Evolutionary conservation across 441 rosid species (phyloP).

Genomic region (Breynia disticha): DNA sequence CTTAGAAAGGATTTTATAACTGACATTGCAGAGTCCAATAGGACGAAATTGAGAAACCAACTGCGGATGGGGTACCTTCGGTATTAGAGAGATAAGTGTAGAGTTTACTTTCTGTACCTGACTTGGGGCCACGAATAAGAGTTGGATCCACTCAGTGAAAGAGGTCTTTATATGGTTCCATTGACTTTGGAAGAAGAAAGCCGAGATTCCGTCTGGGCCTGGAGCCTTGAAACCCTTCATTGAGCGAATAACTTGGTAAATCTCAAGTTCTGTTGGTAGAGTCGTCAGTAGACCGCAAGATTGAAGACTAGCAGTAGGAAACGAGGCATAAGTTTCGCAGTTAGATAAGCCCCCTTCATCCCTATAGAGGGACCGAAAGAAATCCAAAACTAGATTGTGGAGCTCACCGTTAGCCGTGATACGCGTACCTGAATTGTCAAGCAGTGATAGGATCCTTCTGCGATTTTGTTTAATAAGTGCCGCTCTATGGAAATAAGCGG

Average conservation of each 20-base stretch:
- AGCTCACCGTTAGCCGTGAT: neutral
- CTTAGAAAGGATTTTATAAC: too few relatives aligned
- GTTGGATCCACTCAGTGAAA: neutral
- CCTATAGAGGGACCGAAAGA: neutral
- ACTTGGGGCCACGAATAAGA: neutral
- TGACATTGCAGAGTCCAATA: too few relatives aligned
- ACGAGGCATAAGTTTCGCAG: neutral
- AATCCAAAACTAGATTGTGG: neutral
- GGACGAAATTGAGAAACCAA: too few relatives aligned
- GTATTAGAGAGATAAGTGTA: too few relatives aligned
- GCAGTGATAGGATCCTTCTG: neutral
- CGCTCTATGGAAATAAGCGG: neutral
- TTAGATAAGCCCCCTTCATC: neutral
- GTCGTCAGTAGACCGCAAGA: neutral
- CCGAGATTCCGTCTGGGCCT: neutral
- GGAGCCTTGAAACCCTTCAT: neutral
- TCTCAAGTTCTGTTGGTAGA: neutral
- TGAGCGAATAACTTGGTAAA: neutral
- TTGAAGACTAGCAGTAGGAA: too few relatives aligned
- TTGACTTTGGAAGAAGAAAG: neutral
- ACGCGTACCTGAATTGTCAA: neutral
- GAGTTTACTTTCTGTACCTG: too few relatives aligned
- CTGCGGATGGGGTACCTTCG: too few relatives aligned
- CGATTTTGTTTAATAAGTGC: neutral
- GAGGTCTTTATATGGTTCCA: too few relatives aligned